Evolutionary conservation across 2,329 filamentous ascomycete species (phyloP).

Genomic region (Fusarium sp.): DNA sequence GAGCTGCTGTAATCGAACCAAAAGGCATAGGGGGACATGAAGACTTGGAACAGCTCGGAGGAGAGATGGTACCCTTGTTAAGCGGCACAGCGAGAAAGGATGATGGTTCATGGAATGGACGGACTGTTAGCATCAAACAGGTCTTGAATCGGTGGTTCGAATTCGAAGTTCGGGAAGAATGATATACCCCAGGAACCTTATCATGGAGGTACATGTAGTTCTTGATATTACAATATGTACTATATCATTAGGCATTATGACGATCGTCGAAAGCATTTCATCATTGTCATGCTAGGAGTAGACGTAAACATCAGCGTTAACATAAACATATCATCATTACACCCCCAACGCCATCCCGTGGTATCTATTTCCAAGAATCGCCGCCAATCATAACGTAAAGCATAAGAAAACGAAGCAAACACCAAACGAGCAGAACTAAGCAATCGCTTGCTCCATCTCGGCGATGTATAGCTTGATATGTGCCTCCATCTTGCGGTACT

Average conservation of each 20-base stretch:
- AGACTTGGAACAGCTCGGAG: slow-evolving; percentile 54
- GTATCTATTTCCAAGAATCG: slow-evolving; percentile 49
- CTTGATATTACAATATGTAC: not conserved
- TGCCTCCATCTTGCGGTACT: slow-evolving; percentile 97
- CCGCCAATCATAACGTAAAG: slow-evolving; percentile 30
- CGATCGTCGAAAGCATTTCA: slow-evolving; percentile 2
- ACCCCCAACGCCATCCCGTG: slow-evolving; percentile 54
- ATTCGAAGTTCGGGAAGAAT: slow-evolving; percentile 22
- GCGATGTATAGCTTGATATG: slow-evolving; percentile 98
- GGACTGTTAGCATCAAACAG: slow-evolving; percentile 66
- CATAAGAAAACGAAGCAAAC: slow-evolving; percentile 12
- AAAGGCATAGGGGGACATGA: slow-evolving; percentile 45
- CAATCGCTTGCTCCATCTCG: slow-evolving; percentile 94
- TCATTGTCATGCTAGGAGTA: slow-evolving; percentile 16
- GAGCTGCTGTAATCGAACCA: slow-evolving; percentile 62
- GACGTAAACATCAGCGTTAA: slow-evolving; percentile 17
- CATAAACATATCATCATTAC: slow-evolving; percentile 33
- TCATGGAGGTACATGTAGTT: not conserved
- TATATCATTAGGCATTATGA: not conserved
- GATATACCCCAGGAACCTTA: not conserved
- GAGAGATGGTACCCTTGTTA: slow-evolving; percentile 69
- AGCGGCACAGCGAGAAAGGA: slow-evolving; percentile 65
- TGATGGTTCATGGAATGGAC: slow-evolving; percentile 66
- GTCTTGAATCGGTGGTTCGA: slow-evolving; percentile 74
- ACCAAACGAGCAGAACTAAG: slow-evolving; percentile 10